phyloP scores from a whole-genome alignment of 2,329 filamentous ascomycete species.

The Sporothrix mexicana region DNA sequence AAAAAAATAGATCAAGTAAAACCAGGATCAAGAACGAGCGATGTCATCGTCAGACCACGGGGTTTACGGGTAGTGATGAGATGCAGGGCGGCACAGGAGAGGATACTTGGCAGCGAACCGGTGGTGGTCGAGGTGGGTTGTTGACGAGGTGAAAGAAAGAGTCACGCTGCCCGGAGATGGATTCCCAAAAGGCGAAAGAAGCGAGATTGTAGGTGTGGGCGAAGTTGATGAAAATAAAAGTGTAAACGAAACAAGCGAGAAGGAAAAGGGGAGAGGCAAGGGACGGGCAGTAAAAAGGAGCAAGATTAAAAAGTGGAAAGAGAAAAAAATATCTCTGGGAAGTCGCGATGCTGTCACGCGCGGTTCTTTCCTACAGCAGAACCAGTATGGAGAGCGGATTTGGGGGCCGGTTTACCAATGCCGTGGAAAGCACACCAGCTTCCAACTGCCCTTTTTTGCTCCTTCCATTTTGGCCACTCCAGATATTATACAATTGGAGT shows the following conservation, averaged over 20 bases:
- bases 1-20: neutral
- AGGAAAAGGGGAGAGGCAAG: neutral
- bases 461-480: neutral
- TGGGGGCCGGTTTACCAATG: constrained; percentile 9
- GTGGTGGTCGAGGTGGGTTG: neutral
- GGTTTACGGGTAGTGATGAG: neutral
- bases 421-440: neutral
- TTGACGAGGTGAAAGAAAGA: neutral
- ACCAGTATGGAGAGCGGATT: neutral
- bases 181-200: neutral
- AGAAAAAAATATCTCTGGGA: neutral
- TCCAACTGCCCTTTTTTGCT: neutral
- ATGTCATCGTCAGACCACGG: neutral
- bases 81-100: neutral
- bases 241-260: neutral
- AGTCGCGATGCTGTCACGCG: constrained; percentile 23
- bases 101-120: neutral
- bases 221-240: neutral
- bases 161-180: neutral
- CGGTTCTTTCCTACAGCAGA: neutral
- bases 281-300: too few relatives aligned
- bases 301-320: neutral
- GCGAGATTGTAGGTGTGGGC: neutral
- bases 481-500: neutral
- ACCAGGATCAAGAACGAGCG: neutral